A percentile compares a stretch with the other conserved stretches of the same genome.
These are phyloP conservation scores for Oryza glumipatula DNA, from an alignment of 176 grass and related monocot genomes.

Conservation along the genomic window DNA sequence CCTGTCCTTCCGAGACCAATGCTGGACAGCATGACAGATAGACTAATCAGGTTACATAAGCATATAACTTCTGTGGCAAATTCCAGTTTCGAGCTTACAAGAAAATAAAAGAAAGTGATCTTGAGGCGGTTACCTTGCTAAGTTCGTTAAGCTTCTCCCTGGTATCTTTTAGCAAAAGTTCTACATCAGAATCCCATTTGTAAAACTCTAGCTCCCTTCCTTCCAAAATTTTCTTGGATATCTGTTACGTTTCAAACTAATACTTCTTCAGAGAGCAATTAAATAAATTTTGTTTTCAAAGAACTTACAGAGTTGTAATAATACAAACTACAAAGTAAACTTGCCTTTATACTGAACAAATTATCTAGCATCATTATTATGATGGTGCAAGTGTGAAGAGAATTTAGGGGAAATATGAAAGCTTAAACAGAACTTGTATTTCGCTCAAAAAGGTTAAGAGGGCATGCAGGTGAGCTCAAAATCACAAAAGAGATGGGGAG, in stretches of 20 bases:
- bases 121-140: slow-evolving; percentile 59
- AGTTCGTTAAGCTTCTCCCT: slow-evolving; percentile 84
- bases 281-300: slow-evolving; percentile 13
- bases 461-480: background rate
- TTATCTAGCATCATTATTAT: background rate
- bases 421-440: background rate
- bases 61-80: background rate
- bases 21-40: slow-evolving; percentile 47
- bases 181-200: slow-evolving; percentile 81
- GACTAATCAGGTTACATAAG: slow-evolving; percentile 26
- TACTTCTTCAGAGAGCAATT: slow-evolving; percentile 32
- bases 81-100: background rate
- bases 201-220: slow-evolving; percentile 82
- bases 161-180: slow-evolving; percentile 66
- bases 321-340: background rate
- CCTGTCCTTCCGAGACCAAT: slow-evolving; percentile 89
- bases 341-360: background rate
- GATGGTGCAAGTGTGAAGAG: background rate
- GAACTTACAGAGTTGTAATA: background rate
- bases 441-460: background rate
- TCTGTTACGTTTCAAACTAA: slow-evolving; percentile 49
- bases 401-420: background rate
- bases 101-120: background rate
- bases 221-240: slow-evolving; percentile 64
- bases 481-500: background rate